Conservation (phyloP, 2,329 filamentous ascomycete species). For the Apiospora kogelbergensis region DNA sequence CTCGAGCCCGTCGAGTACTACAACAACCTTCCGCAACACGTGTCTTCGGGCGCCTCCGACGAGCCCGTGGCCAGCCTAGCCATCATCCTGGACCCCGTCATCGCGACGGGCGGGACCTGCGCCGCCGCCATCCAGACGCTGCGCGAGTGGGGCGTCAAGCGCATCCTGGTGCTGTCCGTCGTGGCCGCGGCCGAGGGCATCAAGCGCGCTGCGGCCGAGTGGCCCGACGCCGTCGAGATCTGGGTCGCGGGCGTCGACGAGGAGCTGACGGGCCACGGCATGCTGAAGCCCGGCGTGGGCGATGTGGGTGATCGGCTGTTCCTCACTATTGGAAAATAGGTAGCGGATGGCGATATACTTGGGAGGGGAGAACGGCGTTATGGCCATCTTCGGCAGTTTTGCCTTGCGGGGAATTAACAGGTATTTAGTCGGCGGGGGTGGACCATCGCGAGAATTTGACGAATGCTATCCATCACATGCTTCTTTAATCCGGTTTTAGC, state of each 20-base stretch:
- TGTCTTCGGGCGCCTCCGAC: slow-evolving; percentile 25
- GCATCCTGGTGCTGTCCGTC: slow-evolving; percentile 74
- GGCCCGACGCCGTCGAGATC: slow-evolving; percentile 74
- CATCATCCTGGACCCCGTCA: slow-evolving; percentile 86
- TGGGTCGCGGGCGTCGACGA: slow-evolving; percentile 81
- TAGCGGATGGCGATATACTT: not conserved
- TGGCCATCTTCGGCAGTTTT: too few relatives aligned
- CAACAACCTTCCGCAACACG: slow-evolving; percentile 86
- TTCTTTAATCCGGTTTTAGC: too few relatives aligned
- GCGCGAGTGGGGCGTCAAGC: slow-evolving; percentile 86
- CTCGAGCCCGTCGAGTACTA: slow-evolving; percentile 95
- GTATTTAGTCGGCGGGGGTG: too few relatives aligned
- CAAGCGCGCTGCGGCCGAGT: slow-evolving; percentile 68
- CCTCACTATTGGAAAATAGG: slow-evolving; percentile 75
- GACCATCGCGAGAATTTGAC: not conserved
- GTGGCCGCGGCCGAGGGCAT: slow-evolving; percentile 74
- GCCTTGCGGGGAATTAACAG: too few relatives aligned
- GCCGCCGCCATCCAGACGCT: slow-evolving; percentile 87
- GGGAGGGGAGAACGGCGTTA: not conserved
- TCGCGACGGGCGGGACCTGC: slow-evolving; percentile 89
- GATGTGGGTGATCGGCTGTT: slow-evolving; percentile 91
- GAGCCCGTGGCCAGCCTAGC: slow-evolving; percentile 55
- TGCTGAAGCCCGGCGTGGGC: slow-evolving; percentile 87
- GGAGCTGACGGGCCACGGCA: slow-evolving; percentile 73
- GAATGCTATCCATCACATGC: too few relatives aligned